phyloP scores from a whole-genome alignment of 345 rosid genomes.

The Lenwebbia sp. region DNA sequence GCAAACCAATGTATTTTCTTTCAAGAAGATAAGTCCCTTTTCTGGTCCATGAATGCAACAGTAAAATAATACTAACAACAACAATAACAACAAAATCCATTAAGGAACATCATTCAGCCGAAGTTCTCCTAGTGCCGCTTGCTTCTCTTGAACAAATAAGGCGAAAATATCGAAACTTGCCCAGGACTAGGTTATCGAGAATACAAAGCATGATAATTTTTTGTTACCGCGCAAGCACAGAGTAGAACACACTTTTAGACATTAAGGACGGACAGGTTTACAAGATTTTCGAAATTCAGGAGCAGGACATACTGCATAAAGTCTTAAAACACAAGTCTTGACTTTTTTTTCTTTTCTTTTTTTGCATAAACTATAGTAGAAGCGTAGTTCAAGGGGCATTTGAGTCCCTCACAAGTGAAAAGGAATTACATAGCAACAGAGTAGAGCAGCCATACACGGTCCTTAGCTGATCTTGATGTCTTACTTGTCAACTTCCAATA shows the following conservation, averaged over 20 bases:
- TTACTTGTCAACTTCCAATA: background rate
- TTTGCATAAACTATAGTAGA: background rate
- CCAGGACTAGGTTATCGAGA: background rate
- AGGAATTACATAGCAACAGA: background rate
- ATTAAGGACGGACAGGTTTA: background rate
- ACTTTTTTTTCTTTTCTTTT: background rate
- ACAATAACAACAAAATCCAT: background rate
- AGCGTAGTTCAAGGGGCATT: background rate
- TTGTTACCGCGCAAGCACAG: background rate
- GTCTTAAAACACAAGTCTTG: background rate
- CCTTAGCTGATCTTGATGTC: background rate
- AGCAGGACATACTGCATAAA: background rate
- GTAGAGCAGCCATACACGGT: background rate
- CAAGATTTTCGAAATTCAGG: background rate
- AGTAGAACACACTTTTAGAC: background rate
- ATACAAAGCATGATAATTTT: background rate
- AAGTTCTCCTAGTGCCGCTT: background rate
- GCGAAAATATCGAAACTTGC: background rate
- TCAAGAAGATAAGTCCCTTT: background rate
- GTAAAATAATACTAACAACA: background rate
- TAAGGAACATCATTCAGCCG: background rate
- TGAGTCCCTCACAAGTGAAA: background rate
- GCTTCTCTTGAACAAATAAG: background rate
- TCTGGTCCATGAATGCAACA: background rate
- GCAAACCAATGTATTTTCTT: background rate